Evolutionary conservation across 305 asterid species (phyloP).

Genomic region (Solanum hybrid): DNA sequence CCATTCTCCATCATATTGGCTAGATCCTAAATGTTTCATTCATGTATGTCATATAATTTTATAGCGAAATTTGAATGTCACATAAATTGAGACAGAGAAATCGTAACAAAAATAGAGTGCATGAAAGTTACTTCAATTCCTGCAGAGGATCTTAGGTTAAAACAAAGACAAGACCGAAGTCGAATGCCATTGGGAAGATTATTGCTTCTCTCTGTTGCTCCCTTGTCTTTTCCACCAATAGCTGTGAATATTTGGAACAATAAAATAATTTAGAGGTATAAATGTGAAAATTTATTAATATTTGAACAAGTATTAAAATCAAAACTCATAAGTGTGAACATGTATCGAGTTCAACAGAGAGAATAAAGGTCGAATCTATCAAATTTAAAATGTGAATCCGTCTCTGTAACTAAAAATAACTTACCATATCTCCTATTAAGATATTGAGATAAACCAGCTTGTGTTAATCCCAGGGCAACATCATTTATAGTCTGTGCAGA

Average conservation of each 20-base stretch:
- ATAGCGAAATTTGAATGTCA: not conserved
- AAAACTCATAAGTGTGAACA: not conserved
- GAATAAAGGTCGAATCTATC: too few species aligned
- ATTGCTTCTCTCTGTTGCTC: conserved; percentile 1
- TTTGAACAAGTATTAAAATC: too few species aligned
- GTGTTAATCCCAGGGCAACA: conserved; percentile 27
- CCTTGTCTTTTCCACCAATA: conserved; percentile 12
- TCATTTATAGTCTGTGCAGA: conserved; percentile 29
- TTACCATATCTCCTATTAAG: conserved; percentile 34
- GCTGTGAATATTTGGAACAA: not conserved
- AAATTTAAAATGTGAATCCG: too few species aligned
- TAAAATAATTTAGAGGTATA: too few species aligned
- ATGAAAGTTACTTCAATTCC: conserved; percentile 22
- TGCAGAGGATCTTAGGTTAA: conserved; percentile 15
- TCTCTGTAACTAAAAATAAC: too few species aligned
- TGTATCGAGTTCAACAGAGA: too few species aligned
- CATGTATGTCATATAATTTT: not conserved
- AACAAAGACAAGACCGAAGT: too few species aligned
- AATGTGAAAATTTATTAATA: too few species aligned
- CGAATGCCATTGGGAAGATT: too few species aligned
- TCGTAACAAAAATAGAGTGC: not conserved
- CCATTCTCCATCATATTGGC: conserved; percentile 29
- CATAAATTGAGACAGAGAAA: not conserved
- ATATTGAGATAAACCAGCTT: conserved; percentile 32
- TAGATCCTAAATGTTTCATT: conserved; percentile 10